phyloP scores from a whole-genome alignment of 345 rosid genomes.

The Heritiera littoralis region DNA sequence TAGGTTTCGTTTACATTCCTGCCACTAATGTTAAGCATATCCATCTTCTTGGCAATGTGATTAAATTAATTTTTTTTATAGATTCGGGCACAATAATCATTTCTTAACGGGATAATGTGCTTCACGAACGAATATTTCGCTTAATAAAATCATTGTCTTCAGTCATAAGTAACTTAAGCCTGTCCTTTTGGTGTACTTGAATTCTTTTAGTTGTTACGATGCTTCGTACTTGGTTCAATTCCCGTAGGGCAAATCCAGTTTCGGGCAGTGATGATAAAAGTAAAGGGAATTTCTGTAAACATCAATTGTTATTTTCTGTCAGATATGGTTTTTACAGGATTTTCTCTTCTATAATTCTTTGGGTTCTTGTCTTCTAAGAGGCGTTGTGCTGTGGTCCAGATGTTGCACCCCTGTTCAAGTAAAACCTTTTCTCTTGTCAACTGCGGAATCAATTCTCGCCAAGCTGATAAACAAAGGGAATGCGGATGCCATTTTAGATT shows the following conservation, averaged over 20 bases:
- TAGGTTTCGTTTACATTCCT: not conserved
- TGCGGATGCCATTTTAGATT: no score
- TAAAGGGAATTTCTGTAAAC: not conserved
- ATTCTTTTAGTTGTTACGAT: not conserved
- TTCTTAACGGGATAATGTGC: not conserved
- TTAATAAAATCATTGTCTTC: not conserved
- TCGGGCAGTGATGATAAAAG: not conserved
- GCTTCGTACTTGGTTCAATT: not conserved
- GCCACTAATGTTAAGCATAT: not conserved
- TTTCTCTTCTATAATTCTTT: not conserved
- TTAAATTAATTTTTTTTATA: not conserved
- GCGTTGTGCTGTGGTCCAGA: not conserved
- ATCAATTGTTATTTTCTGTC: not conserved
- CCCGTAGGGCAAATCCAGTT: not conserved
- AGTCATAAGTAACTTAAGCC: not conserved
- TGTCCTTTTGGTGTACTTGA: not conserved
- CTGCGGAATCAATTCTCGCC: conserved; percentile 2
- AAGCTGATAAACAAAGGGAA: not conserved
- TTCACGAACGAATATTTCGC: not conserved
- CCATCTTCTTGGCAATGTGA: not conserved
- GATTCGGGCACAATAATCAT: not conserved
- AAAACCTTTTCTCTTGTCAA: not conserved
- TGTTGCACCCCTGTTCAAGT: not conserved
- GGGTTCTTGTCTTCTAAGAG: not conserved
- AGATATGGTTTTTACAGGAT: no score